Evolutionary conservation across 179 eudicot genomes (phyloP).

Genomic region (Silene coronaria): DNA sequence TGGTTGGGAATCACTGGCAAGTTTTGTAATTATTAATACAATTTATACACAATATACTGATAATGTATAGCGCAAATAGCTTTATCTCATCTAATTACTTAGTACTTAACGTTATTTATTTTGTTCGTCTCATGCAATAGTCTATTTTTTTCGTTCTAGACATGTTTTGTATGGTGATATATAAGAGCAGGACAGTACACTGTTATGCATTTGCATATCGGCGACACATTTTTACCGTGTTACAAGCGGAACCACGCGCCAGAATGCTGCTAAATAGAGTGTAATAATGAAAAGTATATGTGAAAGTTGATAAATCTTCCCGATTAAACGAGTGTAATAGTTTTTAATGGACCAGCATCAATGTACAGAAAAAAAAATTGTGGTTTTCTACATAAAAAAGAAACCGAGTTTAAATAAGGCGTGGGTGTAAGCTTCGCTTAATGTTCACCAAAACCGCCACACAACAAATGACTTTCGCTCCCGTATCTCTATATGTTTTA

Average conservation of each 20-base stretch:
- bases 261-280: too few species aligned
- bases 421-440: slow-evolving; percentile 9
- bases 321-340: too few species aligned
- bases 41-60: background rate
- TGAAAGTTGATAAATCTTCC: too few species aligned
- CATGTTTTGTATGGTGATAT: too few species aligned
- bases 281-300: too few species aligned
- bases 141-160: too few species aligned
- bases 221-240: too few species aligned
- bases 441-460: slow-evolving; percentile 11
- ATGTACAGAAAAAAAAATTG: background rate
- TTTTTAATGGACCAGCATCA: too few species aligned
- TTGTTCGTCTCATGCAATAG: background rate
- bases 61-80: background rate
- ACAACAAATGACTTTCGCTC: slow-evolving; percentile 9
- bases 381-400: background rate
- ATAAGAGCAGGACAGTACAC: too few species aligned
- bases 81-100: background rate
- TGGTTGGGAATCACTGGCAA: background rate
- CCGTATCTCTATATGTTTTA: slow-evolving; percentile 5
- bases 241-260: too few species aligned
- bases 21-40: background rate
- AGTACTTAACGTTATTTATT: background rate
- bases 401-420: slow-evolving; percentile 8
- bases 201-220: too few species aligned